These are phyloP conservation scores for Echinosophora koreensis DNA, from an alignment of 306 rosid species.

Conservation along the genomic window DNA sequence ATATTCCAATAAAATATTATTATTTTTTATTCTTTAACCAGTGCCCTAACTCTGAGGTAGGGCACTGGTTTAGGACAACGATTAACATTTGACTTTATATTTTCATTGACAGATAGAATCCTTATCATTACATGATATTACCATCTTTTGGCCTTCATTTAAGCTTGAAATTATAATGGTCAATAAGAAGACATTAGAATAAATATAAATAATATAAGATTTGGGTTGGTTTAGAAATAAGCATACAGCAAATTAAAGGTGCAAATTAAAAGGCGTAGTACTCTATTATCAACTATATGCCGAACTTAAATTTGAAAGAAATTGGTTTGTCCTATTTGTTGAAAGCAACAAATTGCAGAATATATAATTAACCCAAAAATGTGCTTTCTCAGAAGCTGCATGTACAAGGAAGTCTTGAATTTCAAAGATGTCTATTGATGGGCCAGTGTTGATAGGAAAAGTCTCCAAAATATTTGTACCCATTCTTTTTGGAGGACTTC, in stretches of 20 bases:
- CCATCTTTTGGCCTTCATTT: neutral
- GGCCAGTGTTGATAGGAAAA: neutral
- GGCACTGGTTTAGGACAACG: too few relatives aligned
- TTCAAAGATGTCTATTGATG: constrained; percentile 49
- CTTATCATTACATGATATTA: neutral
- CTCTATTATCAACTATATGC: neutral
- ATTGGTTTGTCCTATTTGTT: constrained; percentile 34
- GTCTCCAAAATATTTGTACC: constrained; percentile 53
- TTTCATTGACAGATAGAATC: neutral
- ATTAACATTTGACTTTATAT: too few relatives aligned
- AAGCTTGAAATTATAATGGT: neutral
- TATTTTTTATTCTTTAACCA: too few relatives aligned
- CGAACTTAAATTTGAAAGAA: constrained; percentile 19
- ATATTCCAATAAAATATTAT: too few relatives aligned
- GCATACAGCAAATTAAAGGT: neutral
- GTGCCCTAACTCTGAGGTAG: too few relatives aligned
- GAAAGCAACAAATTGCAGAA: neutral
- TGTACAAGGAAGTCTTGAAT: constrained; percentile 32
- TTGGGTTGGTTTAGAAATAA: neutral
- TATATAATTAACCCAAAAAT: constrained; percentile 32
- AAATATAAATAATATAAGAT: neutral
- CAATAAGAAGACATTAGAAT: neutral
- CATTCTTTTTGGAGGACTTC: constrained; percentile 76
- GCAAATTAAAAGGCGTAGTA: neutral
- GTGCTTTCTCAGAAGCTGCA: constrained; percentile 65